A percentile compares a stretch with the other conserved stretches of the same genome.
Evolutionary conservation across 1,139 yeast genomes (phyloP).

Genomic region (Ogataea hybrid): DNA sequence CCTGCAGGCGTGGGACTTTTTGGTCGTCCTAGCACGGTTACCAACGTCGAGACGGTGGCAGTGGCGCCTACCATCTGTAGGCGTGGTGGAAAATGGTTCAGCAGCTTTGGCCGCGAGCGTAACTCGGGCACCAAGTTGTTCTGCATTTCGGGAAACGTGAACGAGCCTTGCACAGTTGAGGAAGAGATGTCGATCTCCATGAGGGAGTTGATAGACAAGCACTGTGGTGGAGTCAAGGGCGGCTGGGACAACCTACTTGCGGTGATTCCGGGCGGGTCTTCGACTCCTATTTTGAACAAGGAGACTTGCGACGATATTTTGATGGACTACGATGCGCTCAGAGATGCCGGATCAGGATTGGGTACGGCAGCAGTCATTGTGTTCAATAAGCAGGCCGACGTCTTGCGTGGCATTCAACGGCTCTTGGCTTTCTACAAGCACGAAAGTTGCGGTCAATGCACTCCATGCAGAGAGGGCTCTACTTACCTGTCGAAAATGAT

Average conservation of each 20-base stretch:
- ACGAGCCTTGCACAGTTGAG: constrained; percentile 89
- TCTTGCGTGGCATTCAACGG: constrained; percentile 81
- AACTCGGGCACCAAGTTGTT: constrained; percentile 78
- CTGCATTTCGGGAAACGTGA: constrained; percentile 87
- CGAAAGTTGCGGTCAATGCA: constrained; percentile 92
- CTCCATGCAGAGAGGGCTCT: constrained; percentile 94
- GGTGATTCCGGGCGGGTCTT: constrained; percentile 85
- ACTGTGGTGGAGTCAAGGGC: constrained; percentile 86
- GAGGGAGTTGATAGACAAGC: constrained; percentile 75
- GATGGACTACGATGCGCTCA: constrained; percentile 85
- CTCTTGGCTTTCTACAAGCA: constrained; percentile 80
- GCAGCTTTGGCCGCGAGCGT: too few relatives aligned
- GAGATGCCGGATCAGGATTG: constrained; percentile 80
- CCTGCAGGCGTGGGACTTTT: too few relatives aligned
- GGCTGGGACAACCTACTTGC: constrained; percentile 91
- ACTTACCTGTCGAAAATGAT: too few relatives aligned
- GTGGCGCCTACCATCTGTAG: too few relatives aligned
- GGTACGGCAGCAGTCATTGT: constrained; percentile 94
- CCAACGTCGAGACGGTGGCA: too few relatives aligned
- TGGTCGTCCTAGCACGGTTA: too few relatives aligned
- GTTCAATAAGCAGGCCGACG: constrained; percentile 81
- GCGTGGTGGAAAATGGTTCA: too few relatives aligned
- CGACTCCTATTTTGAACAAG: constrained; percentile 77
- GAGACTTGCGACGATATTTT: constrained; percentile 62
- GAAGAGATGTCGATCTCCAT: constrained; percentile 91